phyloP scores from a whole-genome alignment of 306 rosid genomes.

The Amphicarpaea edgeworthii region DNA sequence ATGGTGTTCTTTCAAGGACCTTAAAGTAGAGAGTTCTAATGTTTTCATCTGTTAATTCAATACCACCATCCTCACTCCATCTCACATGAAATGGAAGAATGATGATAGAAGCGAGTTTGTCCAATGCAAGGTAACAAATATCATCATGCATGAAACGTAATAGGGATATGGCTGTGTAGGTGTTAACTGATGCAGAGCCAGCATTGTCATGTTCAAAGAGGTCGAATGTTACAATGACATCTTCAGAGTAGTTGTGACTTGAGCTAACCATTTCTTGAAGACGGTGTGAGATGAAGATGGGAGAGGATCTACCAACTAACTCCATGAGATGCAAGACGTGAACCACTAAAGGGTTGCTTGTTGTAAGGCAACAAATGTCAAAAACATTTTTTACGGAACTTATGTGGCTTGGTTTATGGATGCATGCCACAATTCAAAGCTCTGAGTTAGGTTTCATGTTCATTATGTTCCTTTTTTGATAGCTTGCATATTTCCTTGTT shows the following conservation, averaged over 20 bases:
- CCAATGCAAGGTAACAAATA: slow-evolving; percentile 53
- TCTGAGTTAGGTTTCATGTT: slow-evolving; percentile 44
- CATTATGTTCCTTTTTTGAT: slow-evolving; percentile 48
- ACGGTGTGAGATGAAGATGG: slow-evolving; percentile 52
- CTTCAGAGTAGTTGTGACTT: slow-evolving; percentile 36
- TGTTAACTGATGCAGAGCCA: background rate
- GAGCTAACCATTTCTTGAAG: slow-evolving; percentile 21
- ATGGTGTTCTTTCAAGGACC: slow-evolving; percentile 52
- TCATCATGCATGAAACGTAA: slow-evolving; percentile 57
- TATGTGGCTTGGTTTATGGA: slow-evolving; percentile 46
- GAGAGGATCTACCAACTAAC: slow-evolving; percentile 49
- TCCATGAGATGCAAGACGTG: slow-evolving; percentile 52
- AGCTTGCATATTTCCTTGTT: slow-evolving; percentile 51
- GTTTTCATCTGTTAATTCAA: slow-evolving; percentile 38
- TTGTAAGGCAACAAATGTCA: slow-evolving; percentile 31
- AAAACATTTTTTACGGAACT: slow-evolving; percentile 33
- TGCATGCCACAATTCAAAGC: slow-evolving; percentile 46
- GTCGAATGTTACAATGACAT: slow-evolving; percentile 46
- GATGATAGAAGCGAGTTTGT: slow-evolving; percentile 48
- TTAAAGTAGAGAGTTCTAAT: slow-evolving; percentile 46
- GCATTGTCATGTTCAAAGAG: slow-evolving; percentile 43
- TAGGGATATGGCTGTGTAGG: slow-evolving; percentile 57
- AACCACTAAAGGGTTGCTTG: slow-evolving; percentile 30
- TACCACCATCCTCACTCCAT: slow-evolving; percentile 47
- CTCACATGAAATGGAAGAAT: slow-evolving; percentile 57